phyloP scores from a whole-genome alignment of 106 monocot genomes.

The Platanthera zijinensis region DNA sequence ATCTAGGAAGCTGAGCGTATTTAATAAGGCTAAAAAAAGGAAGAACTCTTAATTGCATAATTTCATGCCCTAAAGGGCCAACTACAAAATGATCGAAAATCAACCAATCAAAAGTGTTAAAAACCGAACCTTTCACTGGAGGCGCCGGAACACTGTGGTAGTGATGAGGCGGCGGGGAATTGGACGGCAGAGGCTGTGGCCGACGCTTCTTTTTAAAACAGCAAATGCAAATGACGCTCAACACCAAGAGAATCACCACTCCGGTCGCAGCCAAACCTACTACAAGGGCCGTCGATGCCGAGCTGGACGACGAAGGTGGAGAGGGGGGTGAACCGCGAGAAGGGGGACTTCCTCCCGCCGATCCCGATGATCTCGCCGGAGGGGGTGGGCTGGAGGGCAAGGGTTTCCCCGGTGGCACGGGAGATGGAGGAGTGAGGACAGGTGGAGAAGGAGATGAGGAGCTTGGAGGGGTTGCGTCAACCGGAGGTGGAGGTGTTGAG shows the following conservation, averaged over 20 bases:
- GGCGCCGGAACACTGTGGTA: neutral
- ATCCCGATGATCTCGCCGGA: neutral
- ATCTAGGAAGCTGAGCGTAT: neutral
- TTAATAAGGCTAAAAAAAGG: too few species aligned
- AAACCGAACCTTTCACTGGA: constrained; percentile 3
- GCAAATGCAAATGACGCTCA: constrained; percentile 23
- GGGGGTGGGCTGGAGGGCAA: neutral
- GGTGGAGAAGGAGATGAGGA: neutral
- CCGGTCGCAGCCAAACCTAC: constrained; percentile 27
- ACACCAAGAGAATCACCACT: constrained; percentile 15
- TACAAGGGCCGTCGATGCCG: constrained; percentile 10
- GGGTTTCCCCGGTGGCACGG: neutral
- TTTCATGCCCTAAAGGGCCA: neutral
- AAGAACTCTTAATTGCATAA: neutral
- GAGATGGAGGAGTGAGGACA: neutral
- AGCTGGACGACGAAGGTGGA: constrained; percentile 6
- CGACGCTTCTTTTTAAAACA: constrained; percentile 26
- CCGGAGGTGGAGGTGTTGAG: neutral
- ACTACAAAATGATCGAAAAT: neutral
- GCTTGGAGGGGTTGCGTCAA: neutral
- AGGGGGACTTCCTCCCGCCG: neutral
- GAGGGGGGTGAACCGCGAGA: neutral
- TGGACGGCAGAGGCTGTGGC: neutral
- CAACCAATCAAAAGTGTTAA: neutral
- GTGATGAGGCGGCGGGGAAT: neutral